Evolutionary conservation across 2,329 filamentous ascomycete species (phyloP).

Genomic region (Claviceps monticola): DNA sequence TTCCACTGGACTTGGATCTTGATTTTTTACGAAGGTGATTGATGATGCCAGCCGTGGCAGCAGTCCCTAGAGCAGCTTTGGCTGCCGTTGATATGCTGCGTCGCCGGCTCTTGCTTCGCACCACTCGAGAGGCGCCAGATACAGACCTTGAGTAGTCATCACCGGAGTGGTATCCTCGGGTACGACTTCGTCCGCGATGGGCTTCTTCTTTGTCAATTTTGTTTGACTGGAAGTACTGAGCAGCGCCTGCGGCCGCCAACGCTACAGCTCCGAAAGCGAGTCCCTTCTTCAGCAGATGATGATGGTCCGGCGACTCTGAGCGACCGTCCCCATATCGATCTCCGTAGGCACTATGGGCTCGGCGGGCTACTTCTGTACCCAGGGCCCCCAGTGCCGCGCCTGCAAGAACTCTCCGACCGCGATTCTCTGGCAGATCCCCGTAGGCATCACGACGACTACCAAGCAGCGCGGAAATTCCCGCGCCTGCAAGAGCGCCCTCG

Average conservation of each 20-base stretch:
- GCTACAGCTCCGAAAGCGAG: conserved; percentile 50
- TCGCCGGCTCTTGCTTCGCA: conserved; percentile 28
- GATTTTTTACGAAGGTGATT: conserved; percentile 44
- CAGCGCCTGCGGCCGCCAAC: conserved; percentile 49
- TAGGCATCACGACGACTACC: conserved; percentile 38
- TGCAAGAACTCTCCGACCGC: conserved; percentile 44
- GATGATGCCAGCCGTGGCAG: conserved; percentile 42
- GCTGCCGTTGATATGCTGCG: conserved; percentile 35
- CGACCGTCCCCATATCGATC: conserved; percentile 30
- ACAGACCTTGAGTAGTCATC: conserved; percentile 27
- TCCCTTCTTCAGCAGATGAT: conserved; percentile 43
- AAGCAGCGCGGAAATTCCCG: conserved; percentile 45
- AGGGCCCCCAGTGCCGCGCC: conserved; percentile 49
- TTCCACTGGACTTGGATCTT: conserved; percentile 15
- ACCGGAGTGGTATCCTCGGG: conserved; percentile 27
- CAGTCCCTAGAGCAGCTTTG: conserved; percentile 44
- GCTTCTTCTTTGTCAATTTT: conserved; percentile 47
- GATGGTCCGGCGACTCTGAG: conserved; percentile 25
- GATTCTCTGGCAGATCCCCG: conserved; percentile 35
- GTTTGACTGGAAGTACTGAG: conserved; percentile 48
- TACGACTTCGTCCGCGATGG: conserved; percentile 40
- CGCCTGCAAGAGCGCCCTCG: conserved; percentile 50
- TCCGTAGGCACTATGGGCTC: conserved; percentile 47
- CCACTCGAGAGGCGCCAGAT: conserved; percentile 22
- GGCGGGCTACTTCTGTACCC: conserved; percentile 45